Conservation (phyloP, 805 yeast genomes). For the Sugiyamaella qingdaonensis region DNA sequence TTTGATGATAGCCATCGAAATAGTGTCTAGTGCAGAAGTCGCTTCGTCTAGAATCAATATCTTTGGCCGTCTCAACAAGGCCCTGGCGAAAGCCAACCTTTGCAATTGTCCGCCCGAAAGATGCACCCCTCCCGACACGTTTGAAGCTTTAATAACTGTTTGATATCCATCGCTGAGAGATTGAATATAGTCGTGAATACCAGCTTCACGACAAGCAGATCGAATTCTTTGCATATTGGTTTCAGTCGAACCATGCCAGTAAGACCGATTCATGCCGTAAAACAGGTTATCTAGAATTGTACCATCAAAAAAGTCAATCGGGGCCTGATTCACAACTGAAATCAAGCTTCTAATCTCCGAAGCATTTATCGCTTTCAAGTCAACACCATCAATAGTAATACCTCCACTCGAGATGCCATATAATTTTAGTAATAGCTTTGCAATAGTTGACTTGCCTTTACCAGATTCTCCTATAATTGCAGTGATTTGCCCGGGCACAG, state of each 20-base stretch:
- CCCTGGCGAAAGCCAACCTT: slow-evolving; percentile 78
- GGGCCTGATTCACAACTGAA: slow-evolving; percentile 72
- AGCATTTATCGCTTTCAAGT: slow-evolving; percentile 45
- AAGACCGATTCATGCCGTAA: slow-evolving; percentile 39
- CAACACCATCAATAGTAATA: slow-evolving; percentile 44
- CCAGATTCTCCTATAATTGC: slow-evolving; percentile 88
- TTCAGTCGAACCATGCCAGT: background rate
- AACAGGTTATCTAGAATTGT: slow-evolving; percentile 64
- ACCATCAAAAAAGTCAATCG: slow-evolving; percentile 63
- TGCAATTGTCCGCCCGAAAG: slow-evolving; percentile 93
- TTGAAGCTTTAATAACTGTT: slow-evolving; percentile 51
- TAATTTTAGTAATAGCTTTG: slow-evolving; percentile 52
- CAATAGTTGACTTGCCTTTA: slow-evolving; percentile 81
- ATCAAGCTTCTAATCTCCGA: slow-evolving; percentile 49
- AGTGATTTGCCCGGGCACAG: slow-evolving; percentile 47
- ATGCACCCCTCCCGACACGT: slow-evolving; percentile 30
- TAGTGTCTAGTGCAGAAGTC: slow-evolving; percentile 79
- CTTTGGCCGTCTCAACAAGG: slow-evolving; percentile 62
- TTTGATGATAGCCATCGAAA: slow-evolving; percentile 49
- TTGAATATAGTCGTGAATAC: slow-evolving; percentile 52
- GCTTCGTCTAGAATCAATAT: slow-evolving; percentile 77
- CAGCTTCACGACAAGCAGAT: slow-evolving; percentile 41
- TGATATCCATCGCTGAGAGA: slow-evolving; percentile 53
- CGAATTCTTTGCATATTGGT: slow-evolving; percentile 27
- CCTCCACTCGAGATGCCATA: slow-evolving; percentile 40